Base-by-base conservation (phyloP, 495 filamentous ascomycete genomes). In the Talaromyces adpressus region DNA sequence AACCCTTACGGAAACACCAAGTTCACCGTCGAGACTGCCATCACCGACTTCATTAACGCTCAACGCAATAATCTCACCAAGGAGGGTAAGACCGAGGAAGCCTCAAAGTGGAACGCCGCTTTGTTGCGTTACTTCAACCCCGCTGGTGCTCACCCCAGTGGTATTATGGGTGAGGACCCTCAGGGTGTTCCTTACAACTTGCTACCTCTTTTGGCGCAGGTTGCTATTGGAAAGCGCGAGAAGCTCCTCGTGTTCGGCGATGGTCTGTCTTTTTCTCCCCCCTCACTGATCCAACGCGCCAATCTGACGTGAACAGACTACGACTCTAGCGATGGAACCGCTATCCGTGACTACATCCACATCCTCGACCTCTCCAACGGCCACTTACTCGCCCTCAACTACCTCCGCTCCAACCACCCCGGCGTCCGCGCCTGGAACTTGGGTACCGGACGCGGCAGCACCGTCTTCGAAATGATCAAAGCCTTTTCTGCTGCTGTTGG, bases 1-100 rank as follows among this genome's bases (percentile, higher is more conserved):
- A 98, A 98, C 83, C 91, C 94, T 12, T 98, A 98, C 77, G 94
- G 94, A 36, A 89, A 89, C 73, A 98, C 94, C 60, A 98, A 98
- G 82, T 84, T 89, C 73, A 89, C 87, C 66, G 91, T 97, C 63
- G 94, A 98, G 81, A 83, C 72, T 67, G 85, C 95, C 74, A 98
- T 98, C 74, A 91, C 88, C 59, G 95, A 98, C 75, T 85, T 91
- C 67, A 86, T 97, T 73, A 87, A 90, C 64, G 89, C 95, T 20
- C 85, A 97, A 78, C 88, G 94, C 47, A 90, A 89, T 77, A 91
- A 91, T 65, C 81, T 84, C 66, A 85, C 85, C 79, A 94, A 93
- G 81, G 87, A 83, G 45, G 90, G 90, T 30, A 89, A 94, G 72
- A 76, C 80, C 22, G 87, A 82, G 66, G 78, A 81, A 69, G 76